Base-by-base conservation (phyloP, 306 rosid species). In the Quercus mongolica region DNA sequence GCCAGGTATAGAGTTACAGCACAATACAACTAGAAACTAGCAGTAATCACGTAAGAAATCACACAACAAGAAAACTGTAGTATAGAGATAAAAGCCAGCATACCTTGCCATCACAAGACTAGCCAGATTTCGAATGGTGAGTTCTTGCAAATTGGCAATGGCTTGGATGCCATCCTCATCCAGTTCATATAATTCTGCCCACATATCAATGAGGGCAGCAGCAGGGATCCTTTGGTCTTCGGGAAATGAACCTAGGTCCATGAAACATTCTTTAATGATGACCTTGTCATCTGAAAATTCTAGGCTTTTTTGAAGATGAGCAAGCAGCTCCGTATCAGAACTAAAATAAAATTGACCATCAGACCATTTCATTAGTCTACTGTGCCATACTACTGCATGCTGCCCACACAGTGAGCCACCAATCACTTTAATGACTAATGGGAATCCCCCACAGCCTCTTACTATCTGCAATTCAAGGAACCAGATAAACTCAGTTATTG, bases 181-280 rank as follows among this genome's bases (percentile, higher is more conserved):
- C 31, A 87, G 75, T 19, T 71, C 74, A 70, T 94, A 74, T 65
- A 81, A 80, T 63, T 82, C 93, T 4, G 74, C 38, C 91, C 90
- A 90, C 73, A 91, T 89, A 82, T 90, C 92, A 69, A 86, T 46
- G 12, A 94, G 86, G 59, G 79, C 79, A 41, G 86, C 19, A 69
- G 55, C 90, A 63, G 86, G 85, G 25, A 91, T 85, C 76, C 84
- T 87, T 70, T 74, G 90, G 75, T 90, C 89, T 83, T 87, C 94
- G 0, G 92, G 94, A 69, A 94, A 91, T 49, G 87, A 85, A 41
- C 89, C 89, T 15, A 94, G 82, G 86, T 94, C 98, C 82, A 85
- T 63, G 89, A 94, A 94, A 83, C 94, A 86, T 55, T 94, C 90
- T 82, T 81, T 89, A 73, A 57, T 69, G 46, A 77, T 28, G 21